Conservation (phyloP, 805 yeast genomes). For the Millerozyma acaciae region DNA sequence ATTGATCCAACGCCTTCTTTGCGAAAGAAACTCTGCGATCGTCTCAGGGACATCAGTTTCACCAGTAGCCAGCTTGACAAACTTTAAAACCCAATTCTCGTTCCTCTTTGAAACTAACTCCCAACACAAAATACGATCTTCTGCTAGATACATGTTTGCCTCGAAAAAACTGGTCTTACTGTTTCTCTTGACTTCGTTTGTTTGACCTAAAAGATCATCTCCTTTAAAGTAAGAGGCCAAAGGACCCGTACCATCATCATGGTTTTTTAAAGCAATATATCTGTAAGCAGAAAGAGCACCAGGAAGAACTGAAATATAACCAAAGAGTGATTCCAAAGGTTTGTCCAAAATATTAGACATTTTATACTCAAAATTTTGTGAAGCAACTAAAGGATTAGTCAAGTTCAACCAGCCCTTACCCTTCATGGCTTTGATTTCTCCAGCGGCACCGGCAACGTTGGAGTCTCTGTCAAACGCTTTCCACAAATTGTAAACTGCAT, state of each 20-base stretch:
- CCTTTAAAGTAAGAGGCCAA: constrained; percentile 86
- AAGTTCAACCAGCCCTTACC: constrained; percentile 83
- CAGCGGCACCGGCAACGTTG: constrained; percentile 98
- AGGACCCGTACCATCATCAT: constrained; percentile 91
- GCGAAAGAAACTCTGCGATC: constrained; percentile 81
- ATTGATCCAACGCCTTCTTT: constrained; percentile 94
- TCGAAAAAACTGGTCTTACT: constrained; percentile 76
- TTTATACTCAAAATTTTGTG: constrained; percentile 94
- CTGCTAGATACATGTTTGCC: constrained; percentile 96
- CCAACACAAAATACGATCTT: constrained; percentile 95
- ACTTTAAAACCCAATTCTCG: constrained; percentile 85
- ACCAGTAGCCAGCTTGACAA: constrained; percentile 89
- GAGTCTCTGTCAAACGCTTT: constrained; percentile 95
- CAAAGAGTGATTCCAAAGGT: constrained; percentile 89
- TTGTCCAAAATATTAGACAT: constrained; percentile 96
- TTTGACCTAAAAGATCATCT: constrained; percentile 47
- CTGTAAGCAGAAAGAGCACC: constrained; percentile 96
- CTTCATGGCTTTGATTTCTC: constrained; percentile 93
- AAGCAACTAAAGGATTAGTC: constrained; percentile 87
- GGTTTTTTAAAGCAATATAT: constrained; percentile 78
- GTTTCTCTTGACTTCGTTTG: constrained; percentile 21
- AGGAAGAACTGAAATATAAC: constrained; percentile 89
- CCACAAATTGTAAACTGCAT: constrained; percentile 92
- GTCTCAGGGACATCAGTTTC: constrained; percentile 95
- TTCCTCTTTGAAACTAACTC: constrained; percentile 84